A percentile compares a stretch with the other conserved stretches of the same genome.
These are phyloP conservation scores for Grosmannia clavigera DNA, from an alignment of 2,329 filamentous ascomycete genomes.

Conservation along the genomic window DNA sequence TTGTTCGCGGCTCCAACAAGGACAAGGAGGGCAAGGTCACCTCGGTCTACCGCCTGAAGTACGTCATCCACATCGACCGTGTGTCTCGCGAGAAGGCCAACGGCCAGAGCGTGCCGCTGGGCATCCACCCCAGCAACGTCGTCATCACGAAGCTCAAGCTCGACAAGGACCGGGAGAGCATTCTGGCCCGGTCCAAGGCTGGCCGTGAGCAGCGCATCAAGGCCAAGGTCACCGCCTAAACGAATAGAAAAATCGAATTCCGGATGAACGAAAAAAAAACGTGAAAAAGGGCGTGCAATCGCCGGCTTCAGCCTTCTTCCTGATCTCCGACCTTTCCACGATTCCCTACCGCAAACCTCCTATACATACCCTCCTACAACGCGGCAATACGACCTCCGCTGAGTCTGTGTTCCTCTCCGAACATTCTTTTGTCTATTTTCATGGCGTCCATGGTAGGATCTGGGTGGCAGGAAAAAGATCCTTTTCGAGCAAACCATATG, in stretches of 20 bases:
- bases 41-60: constrained; percentile 97
- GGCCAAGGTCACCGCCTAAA: constrained; percentile 46
- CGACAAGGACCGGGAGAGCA: constrained; percentile 85
- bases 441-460: constrained; percentile 10
- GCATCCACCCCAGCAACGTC: constrained; percentile 92
- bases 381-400: not conserved
- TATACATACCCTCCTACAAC: not conserved
- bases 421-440: constrained; percentile 4
- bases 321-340: not conserved
- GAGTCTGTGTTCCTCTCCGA: not conserved
- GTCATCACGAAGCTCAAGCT: constrained; percentile 99
- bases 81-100: constrained; percentile 95
- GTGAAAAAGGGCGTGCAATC: not conserved
- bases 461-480: constrained; percentile 7
- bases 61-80: constrained; percentile 92
- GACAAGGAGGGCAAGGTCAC: constrained; percentile 97
- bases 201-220: constrained; percentile 68
- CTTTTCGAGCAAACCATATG: constrained; percentile 8
- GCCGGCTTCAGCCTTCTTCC: not conserved
- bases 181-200: constrained; percentile 72
- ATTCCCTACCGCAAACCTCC: not conserved
- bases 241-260: constrained; percentile 3
- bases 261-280: not conserved
- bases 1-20: constrained; percentile 91
- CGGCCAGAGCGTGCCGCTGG: constrained; percentile 88